Evolutionary conservation across 805 yeast genomes (phyloP), one percentile per base, ranked within the genome.

Genomic region (Candida mattraensis): DNA sequence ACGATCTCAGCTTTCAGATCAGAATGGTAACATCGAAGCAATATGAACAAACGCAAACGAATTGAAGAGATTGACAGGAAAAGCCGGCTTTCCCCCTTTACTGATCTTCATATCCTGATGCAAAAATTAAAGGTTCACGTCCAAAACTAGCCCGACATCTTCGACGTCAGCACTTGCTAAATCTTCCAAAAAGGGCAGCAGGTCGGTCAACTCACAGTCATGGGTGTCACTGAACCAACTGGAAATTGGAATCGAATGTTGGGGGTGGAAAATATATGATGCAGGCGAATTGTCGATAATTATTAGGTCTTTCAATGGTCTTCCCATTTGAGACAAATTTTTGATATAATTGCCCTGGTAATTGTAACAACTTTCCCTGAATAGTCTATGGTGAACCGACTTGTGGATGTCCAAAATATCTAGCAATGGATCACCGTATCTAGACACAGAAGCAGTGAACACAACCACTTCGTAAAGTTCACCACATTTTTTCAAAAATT

Each of bases 221-320:
- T 93, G 99, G 18, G 93, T 80, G 64, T 93, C 99, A 48, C 96
- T 86, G 70, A 93, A 93, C 99, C 99, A 93, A 60, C 93, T 82
- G 48, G 96, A 86, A 18, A 93, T 86, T 16, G 99, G 99, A 18
- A 93, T 83, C 7, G 98, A 95, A 66, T 93, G 96, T 61, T 87
- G 95, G 14, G 99, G 99, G 58, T 93, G 98, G 70, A 93, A 86
- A 38, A 91, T 81, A 63, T 93, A 93, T n/a, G 96, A 87, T 3
- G 98, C 96, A 1, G 99, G 98, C 3, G 98, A 89, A 63, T 93
- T 93, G 67, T 93, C 99, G 47, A 93, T 79, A 48, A 93, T 93
- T 39, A 93, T 88, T 28, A 84, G 69, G 48, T 88, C 95, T 38
- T 74, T 66, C 44, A 93, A 67, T 3, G 96, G 96, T 53, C 99